These are phyloP conservation scores for Fusarium globosum DNA, from an alignment of 2,329 filamentous ascomycete genomes.

Conservation along the genomic window DNA sequence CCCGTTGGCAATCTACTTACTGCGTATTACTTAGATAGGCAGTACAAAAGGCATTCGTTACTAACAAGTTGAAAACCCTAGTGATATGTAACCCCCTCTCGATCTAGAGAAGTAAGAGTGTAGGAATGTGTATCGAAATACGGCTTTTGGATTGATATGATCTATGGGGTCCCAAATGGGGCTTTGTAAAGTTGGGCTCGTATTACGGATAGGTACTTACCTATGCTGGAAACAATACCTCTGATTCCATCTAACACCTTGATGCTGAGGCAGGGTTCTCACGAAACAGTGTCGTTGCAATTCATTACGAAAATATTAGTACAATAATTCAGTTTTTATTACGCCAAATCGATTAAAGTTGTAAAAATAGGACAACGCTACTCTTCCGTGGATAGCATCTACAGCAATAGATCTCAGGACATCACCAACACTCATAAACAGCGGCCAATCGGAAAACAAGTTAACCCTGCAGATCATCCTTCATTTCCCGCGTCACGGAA, in stretches of 20 bases:
- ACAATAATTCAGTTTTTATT: not conserved
- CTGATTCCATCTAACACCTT: not conserved
- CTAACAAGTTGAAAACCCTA: not conserved
- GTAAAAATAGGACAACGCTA: not conserved
- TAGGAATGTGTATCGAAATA: too few relatives aligned
- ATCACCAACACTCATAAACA: conserved; percentile 16
- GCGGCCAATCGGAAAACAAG: conserved; percentile 18
- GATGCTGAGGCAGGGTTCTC: not conserved
- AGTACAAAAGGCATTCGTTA: not conserved
- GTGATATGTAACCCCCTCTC: not conserved
- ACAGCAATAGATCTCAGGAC: conserved; percentile 1
- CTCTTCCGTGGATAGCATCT: not conserved
- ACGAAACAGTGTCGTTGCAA: not conserved
- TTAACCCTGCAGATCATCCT: conserved; percentile 24
- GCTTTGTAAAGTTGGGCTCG: not conserved
- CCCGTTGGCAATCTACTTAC: not conserved
- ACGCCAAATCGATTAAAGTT: not conserved
- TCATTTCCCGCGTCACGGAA: conserved; percentile 1
- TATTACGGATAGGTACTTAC: not conserved
- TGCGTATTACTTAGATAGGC: not conserved
- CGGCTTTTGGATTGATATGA: not conserved
- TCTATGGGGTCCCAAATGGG: not conserved
- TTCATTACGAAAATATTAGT: not conserved
- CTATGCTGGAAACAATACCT: not conserved
- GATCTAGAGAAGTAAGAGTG: not conserved